Conservation (phyloP, 306 rosid genomes). For the Quercus rubra region DNA sequence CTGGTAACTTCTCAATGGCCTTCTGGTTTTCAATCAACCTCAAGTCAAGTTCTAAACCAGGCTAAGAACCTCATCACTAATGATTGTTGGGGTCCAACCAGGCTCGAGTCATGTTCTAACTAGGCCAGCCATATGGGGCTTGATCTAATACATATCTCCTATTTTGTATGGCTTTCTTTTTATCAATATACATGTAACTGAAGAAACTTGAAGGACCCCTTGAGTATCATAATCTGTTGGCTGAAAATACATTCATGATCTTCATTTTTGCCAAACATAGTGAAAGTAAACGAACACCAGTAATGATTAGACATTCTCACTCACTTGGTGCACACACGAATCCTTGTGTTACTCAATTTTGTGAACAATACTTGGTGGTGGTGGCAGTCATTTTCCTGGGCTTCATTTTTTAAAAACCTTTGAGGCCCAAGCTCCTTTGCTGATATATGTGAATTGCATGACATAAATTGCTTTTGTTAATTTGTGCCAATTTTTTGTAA, state of each 20-base stretch:
- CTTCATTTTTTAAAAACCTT: no score
- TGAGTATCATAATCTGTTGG: neutral
- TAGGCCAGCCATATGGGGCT: neutral
- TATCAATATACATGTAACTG: neutral
- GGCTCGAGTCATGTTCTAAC: neutral
- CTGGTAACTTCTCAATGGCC: neutral
- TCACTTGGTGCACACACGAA: no score
- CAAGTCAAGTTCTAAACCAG: neutral
- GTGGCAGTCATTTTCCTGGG: no score
- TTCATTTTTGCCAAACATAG: neutral
- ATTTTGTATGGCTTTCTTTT: no score
- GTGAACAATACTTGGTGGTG: no score
- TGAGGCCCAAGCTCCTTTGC: no score
- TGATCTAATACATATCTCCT: no score
- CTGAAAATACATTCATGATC: neutral
- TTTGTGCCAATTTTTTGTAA: neutral
- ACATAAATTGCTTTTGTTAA: neutral
- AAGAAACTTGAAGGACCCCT: neutral
- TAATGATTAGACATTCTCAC: neutral
- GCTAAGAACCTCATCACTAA: neutral
- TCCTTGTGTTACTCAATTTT: no score
- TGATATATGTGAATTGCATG: no score
- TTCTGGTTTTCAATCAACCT: neutral
- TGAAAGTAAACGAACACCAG: neutral
- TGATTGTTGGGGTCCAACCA: neutral